Evolutionary conservation across 129 eudicot genomes (phyloP).

Genomic region (Saussurea involucrata): DNA sequence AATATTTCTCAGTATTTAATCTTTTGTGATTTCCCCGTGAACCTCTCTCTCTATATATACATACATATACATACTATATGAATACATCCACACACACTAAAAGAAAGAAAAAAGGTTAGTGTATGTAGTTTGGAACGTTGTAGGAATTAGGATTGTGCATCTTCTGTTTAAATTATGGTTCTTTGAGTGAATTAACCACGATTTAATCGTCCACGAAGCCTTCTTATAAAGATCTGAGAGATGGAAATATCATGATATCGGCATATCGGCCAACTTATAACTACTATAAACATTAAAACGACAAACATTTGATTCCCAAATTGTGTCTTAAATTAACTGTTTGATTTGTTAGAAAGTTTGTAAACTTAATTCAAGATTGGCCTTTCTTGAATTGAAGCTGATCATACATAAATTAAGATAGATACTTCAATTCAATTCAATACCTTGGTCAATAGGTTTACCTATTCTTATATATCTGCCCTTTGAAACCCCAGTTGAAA

Average conservation of each 20-base stretch:
- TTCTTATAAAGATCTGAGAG: too few species aligned
- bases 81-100: too few species aligned
- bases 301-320: not conserved
- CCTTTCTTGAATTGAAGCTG: not conserved
- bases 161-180: not conserved
- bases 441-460: constrained; percentile 4
- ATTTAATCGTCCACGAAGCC: too few species aligned
- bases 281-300: not conserved
- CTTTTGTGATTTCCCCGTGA: too few species aligned
- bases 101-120: too few species aligned
- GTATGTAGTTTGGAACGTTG: not conserved
- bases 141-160: not conserved
- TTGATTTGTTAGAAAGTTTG: not conserved
- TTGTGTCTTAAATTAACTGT: too few species aligned
- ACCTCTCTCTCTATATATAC: too few species aligned
- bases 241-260: too few species aligned
- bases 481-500: constrained; percentile 3
- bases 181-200: not conserved
- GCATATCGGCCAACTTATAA: too few species aligned
- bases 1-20: too few species aligned
- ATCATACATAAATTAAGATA: too few species aligned
- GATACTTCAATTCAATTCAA: not conserved
- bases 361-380: not conserved
- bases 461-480: constrained; percentile 5
- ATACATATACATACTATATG: too few species aligned